Conservation (phyloP, 192 early-diverging fungal genomes). For the Backusella psychrophila region DNA sequence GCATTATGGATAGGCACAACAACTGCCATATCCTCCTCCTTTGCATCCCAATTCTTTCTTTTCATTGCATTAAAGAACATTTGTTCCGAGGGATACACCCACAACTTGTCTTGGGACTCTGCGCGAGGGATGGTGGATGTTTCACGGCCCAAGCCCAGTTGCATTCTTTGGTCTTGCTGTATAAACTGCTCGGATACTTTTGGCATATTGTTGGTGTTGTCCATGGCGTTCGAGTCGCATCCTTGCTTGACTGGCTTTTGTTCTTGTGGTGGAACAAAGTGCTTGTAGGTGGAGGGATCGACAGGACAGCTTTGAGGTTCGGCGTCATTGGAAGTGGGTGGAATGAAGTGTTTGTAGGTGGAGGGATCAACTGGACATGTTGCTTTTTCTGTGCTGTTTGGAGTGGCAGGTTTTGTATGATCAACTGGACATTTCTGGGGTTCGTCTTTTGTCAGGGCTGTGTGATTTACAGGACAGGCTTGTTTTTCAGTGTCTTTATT, state of each 20-base stretch:
- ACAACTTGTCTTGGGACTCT: constrained; percentile 49
- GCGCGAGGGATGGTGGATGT: constrained; percentile 76
- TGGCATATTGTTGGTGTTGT: constrained; percentile 67
- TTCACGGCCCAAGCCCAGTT: constrained; percentile 64
- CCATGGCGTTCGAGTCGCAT: constrained; percentile 38
- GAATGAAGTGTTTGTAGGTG: constrained; percentile 43
- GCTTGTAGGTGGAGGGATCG: constrained; percentile 54
- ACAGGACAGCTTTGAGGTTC: constrained; percentile 48
- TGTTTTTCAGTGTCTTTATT: background rate
- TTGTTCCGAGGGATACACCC: constrained; percentile 94
- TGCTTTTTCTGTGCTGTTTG: background rate
- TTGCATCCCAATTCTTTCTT: constrained; percentile 85
- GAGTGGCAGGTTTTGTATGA: constrained; percentile 19
- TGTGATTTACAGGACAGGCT: constrained; percentile 58
- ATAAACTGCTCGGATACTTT: constrained; percentile 48
- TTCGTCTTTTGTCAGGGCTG: constrained; percentile 13
- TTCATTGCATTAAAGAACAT: constrained; percentile 97
- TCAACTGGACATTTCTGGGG: constrained; percentile 36
- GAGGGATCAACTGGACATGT: constrained; percentile 44
- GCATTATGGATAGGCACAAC: constrained; percentile 94
- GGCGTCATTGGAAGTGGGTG: constrained; percentile 17
- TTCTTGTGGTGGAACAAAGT: constrained; percentile 39
- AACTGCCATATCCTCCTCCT: constrained; percentile 80
- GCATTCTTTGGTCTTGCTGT: constrained; percentile 36
- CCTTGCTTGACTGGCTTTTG: constrained; percentile 10